These are phyloP conservation scores for Zymoseptoria pseudotritici DNA, from an alignment of 2,329 filamentous ascomycete species.

Conservation along the genomic window DNA sequence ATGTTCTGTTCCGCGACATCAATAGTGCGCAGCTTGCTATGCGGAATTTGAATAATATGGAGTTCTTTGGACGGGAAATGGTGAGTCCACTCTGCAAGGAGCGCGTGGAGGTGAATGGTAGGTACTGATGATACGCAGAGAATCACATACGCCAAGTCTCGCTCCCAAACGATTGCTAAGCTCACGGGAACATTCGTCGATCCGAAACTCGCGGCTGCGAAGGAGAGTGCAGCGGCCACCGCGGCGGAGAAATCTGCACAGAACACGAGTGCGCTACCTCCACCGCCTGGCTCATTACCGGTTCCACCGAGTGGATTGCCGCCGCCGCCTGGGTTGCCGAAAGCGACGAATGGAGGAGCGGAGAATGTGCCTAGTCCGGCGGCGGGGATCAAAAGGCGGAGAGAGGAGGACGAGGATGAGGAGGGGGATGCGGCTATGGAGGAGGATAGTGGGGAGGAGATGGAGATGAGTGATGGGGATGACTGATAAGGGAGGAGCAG, in stretches of 20 bases:
- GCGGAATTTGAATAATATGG: slow-evolving; percentile 76
- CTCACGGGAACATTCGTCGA: slow-evolving; percentile 84
- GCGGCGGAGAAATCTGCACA: slow-evolving; percentile 9
- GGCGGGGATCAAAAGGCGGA: slow-evolving; percentile 49
- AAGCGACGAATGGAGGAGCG: slow-evolving; percentile 25
- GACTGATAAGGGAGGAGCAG: slow-evolving; percentile 29
- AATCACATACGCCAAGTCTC: slow-evolving; percentile 84
- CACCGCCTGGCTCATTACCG: slow-evolving; percentile 24
- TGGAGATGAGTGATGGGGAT: slow-evolving; percentile 70
- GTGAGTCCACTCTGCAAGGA: slow-evolving; percentile 46
- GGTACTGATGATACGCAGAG: slow-evolving; percentile 48
- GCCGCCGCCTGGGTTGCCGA: slow-evolving; percentile 21
- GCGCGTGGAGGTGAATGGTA: not conserved
- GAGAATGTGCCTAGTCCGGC: slow-evolving; percentile 44
- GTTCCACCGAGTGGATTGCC: slow-evolving; percentile 18
- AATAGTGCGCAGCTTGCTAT: slow-evolving; percentile 92
- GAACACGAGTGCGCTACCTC: slow-evolving; percentile 7
- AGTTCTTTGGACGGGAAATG: slow-evolving; percentile 78
- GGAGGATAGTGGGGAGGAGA: slow-evolving; percentile 47
- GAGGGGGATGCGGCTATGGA: slow-evolving; percentile 36
- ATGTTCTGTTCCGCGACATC: slow-evolving; percentile 81
- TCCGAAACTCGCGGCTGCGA: slow-evolving; percentile 37
- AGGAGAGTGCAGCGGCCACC: slow-evolving; percentile 15
- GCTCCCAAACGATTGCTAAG: slow-evolving; percentile 81
- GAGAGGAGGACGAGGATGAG: slow-evolving; percentile 31